phyloP scores from a whole-genome alignment of 768 basidiomycete species.

The Termitomyces sp. region DNA sequence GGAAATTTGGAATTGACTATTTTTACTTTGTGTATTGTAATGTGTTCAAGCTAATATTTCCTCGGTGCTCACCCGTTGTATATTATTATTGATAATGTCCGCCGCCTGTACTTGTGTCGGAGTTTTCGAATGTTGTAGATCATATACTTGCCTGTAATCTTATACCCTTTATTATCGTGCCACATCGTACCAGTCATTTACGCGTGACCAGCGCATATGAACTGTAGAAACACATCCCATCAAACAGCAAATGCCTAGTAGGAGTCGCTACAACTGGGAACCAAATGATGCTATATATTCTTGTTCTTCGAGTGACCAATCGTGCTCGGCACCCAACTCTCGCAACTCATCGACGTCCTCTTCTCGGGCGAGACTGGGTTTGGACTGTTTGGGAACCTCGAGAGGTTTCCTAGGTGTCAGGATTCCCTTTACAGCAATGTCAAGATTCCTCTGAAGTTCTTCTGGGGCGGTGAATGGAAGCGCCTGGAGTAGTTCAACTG shows the following conservation, averaged over 20 bases:
- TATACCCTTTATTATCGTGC: not conserved
- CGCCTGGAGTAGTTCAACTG: constrained; percentile 20
- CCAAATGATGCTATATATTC: not conserved
- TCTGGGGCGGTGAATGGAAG: constrained; percentile 15
- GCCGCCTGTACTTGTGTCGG: not conserved
- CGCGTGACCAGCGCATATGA: not conserved
- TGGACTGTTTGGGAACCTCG: constrained; percentile 10
- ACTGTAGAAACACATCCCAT: not conserved
- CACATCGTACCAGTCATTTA: not conserved
- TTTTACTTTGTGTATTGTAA: not conserved
- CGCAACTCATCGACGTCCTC: not conserved
- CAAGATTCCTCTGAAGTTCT: constrained; percentile 20
- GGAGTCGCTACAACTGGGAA: not conserved
- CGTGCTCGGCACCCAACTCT: too few relatives aligned
- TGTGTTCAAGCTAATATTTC: not conserved
- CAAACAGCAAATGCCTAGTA: too few relatives aligned
- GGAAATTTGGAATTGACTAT: not conserved
- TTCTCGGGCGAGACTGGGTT: constrained; percentile 15
- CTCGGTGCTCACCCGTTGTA: not conserved
- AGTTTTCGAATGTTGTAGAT: not conserved
- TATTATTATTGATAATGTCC: not conserved
- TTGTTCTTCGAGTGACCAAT: not conserved
- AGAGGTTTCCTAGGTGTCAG: constrained; percentile 11
- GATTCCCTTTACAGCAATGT: constrained; percentile 27
- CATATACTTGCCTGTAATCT: not conserved